Evolutionary conservation across 345 rosid species (phyloP), one percentile per base, ranked within the genome.

Genomic region (Bruguiera parviflora): DNA sequence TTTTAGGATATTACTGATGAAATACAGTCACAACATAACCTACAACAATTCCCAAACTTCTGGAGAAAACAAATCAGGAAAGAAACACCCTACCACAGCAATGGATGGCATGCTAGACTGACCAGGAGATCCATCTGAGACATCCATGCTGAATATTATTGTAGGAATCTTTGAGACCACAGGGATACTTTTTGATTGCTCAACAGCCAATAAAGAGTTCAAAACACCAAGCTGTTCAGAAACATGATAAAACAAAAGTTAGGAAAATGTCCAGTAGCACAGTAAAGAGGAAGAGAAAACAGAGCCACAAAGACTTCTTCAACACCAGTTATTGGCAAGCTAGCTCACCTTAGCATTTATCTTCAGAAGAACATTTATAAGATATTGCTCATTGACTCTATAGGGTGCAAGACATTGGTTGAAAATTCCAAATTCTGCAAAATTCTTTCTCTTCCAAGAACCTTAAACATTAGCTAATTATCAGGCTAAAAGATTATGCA

Each of bases 121-220:
- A 37, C 79, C 79, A 59, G 79, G 74, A 18, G 71, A 70, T 16
- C 75, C 79, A 53, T 75, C 74, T 6, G 71, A 75, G 5, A 75
- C 79, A 60, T 75, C 79, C 71, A 75, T 75, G 43, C 79, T 74
- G 29, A 75, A 52, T 25, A 70, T 70, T 28, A 75, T 70, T 58
- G 79, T 75, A n/a, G 79, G 79, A 51, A 70, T 37, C 46, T 70
- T 60, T 2, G 79, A 59, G 18, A 70, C 69, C 39, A 75, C n/a
- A 25, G 71, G 79, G 25, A 75, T 35, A 58, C 11, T 28, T n/a
- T 49, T 73, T 20, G 68, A 11, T 35, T 52, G 71, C 47, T 75
- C 79, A 31, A 52, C 19, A 20, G 73, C 67, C 64, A 75, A 70
- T 27, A 75, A 10, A 60, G 79, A 65, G 60, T 75, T 70, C 55